Evolutionary conservation across 495 filamentous ascomycete species (phyloP).

Genomic region (Staphylotrichum longicolle): DNA sequence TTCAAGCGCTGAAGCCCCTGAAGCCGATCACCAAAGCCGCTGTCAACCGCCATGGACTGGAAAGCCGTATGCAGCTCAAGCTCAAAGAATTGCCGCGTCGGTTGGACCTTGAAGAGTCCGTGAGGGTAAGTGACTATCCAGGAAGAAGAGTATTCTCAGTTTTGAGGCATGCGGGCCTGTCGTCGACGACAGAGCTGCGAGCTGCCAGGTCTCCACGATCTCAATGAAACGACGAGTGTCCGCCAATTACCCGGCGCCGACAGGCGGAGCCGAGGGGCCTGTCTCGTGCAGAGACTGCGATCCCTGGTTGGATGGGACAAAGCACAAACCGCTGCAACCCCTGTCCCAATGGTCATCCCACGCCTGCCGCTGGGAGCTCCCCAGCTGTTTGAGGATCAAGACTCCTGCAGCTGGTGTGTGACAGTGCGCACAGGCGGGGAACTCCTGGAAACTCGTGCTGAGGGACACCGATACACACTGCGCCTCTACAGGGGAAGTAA

Average conservation of each 20-base stretch:
- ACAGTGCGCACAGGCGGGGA: slow-evolving; percentile 11
- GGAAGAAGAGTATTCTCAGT: too few species aligned
- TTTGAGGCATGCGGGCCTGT: too few species aligned
- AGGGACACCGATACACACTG: slow-evolving; percentile 3
- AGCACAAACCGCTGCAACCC: slow-evolving; percentile 3
- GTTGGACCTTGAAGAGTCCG: too few species aligned
- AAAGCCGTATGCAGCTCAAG: too few species aligned
- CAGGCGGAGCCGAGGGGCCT: too few species aligned
- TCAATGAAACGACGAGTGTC: too few species aligned
- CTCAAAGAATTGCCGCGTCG: too few species aligned
- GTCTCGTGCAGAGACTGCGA: not conserved
- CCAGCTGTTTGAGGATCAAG: slow-evolving; percentile 9
- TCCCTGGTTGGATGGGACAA: slow-evolving; percentile 5
- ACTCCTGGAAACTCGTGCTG: slow-evolving; percentile 11
- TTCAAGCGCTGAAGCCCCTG: not conserved
- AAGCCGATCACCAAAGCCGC: slow-evolving; percentile 3
- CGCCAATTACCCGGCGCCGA: not conserved
- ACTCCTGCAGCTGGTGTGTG: slow-evolving; percentile 2
- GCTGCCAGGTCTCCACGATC: too few species aligned
- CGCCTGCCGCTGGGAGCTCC: slow-evolving; percentile 1
- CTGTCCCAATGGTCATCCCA: not conserved
- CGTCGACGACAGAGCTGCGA: too few species aligned
- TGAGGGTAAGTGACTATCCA: too few species aligned
- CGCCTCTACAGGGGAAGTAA: not conserved
- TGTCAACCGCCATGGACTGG: not conserved